Conservation (phyloP, 805 yeast genomes). For the Ascoidea asiatica region DNA sequence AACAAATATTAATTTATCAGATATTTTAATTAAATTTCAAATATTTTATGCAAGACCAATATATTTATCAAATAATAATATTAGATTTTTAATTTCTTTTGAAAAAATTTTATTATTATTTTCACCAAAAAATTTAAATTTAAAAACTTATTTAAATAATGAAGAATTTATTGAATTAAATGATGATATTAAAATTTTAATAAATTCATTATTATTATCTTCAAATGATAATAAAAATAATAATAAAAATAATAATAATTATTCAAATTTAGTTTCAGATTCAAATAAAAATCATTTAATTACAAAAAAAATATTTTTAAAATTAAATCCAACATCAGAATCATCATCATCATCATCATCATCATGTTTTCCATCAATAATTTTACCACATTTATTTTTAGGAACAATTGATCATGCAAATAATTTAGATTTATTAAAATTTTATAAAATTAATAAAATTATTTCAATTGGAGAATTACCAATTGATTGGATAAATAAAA, state of each 20-base stretch:
- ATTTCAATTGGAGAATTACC: conserved; percentile 80
- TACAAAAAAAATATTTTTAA: conserved; percentile 1
- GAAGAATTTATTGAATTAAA: background rate
- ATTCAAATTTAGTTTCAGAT: too few species aligned
- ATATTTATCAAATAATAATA: conserved; percentile 71
- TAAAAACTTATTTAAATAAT: background rate
- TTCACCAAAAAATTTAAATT: conserved; percentile 32
- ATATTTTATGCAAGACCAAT: conserved; percentile 58
- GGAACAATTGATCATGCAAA: conserved; percentile 82
- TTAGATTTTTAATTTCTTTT: conserved; percentile 46
- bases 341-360: conserved; percentile 36
- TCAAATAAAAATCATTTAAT: background rate
- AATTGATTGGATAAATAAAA: conserved; percentile 12
- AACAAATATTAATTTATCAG: conserved; percentile 40
- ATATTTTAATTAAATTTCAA: conserved; percentile 59
- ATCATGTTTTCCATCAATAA: conserved; percentile 54
- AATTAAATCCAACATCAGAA: conserved; percentile 15
- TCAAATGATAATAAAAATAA: background rate
- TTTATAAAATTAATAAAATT: conserved; percentile 58
- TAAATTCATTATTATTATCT: too few species aligned
- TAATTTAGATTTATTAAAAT: conserved; percentile 44
- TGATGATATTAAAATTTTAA: too few species aligned
- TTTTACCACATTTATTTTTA: conserved; percentile 70
- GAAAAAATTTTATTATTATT: conserved; percentile 46
- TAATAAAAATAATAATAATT: too few species aligned